phyloP scores from a whole-genome alignment of 176 grass and related monocot genomes.

The Cymbopogon citratus region DNA sequence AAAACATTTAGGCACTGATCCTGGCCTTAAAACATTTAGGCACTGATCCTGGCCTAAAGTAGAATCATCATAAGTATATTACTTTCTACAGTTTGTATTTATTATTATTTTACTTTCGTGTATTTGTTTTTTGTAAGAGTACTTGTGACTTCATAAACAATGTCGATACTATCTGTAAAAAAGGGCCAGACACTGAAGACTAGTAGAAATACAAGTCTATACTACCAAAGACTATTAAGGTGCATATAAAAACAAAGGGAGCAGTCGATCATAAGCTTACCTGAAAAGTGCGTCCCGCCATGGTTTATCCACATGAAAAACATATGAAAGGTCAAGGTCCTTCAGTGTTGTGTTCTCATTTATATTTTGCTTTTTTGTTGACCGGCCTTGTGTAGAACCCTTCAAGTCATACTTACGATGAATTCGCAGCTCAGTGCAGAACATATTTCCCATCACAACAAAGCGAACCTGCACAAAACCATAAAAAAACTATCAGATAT shows the following conservation, averaged over 20 bases:
- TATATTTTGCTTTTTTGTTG: conserved; percentile 77
- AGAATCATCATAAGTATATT: not conserved
- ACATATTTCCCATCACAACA: conserved; percentile 99
- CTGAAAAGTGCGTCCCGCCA: conserved; percentile 92
- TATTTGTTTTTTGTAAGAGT: not conserved
- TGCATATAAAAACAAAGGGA: conserved; percentile 16
- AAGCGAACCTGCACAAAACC: conserved; percentile 69
- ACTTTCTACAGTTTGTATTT: conserved; percentile 2
- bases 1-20: not conserved
- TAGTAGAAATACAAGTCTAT: not conserved
- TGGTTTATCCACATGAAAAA: conserved; percentile 89
- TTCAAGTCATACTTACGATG: conserved; percentile 95
- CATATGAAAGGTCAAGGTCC: conserved; percentile 87
- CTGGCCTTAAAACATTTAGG: not conserved
- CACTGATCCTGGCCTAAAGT: not conserved
- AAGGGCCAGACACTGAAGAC: not conserved
- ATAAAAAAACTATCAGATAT: conserved; percentile 1
- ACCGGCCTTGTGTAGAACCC: conserved; percentile 87
- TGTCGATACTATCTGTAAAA: not conserved
- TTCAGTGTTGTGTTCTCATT: conserved; percentile 86
- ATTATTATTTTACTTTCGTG: not conserved
- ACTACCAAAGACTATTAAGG: not conserved
- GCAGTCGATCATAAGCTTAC: conserved; percentile 34
- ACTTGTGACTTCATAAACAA: not conserved
- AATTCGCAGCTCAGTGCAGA: conserved; percentile 87